Evolutionary conservation across 1,284 basidiomycete species (phyloP).

Genomic region (Coriolopsis trogii): DNA sequence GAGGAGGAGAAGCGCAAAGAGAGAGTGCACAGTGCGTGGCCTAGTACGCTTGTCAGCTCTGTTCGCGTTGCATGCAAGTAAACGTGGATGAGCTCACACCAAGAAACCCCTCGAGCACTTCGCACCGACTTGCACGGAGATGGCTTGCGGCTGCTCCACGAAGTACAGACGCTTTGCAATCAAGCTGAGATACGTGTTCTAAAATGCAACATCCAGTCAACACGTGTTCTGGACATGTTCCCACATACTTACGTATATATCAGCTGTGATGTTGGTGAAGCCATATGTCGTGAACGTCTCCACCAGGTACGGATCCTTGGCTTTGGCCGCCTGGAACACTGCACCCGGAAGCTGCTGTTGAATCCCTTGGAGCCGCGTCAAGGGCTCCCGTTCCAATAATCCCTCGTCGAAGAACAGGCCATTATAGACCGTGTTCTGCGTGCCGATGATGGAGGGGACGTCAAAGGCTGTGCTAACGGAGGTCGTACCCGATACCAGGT

Average conservation of each 20-base stretch:
- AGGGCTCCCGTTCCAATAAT: conserved; percentile 38
- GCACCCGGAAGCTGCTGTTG: conserved; percentile 52
- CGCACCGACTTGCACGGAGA: conserved; percentile 44
- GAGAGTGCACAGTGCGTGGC: too few species aligned
- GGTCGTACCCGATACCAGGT: conserved; percentile 23
- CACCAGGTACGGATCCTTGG: conserved; percentile 39
- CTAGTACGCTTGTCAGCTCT: too few species aligned
- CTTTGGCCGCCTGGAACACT: conserved; percentile 47
- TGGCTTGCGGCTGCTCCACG: conserved; percentile 35
- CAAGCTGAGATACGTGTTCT: conserved; percentile 53
- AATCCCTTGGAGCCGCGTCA: conserved; percentile 42
- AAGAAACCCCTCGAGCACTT: conserved; percentile 49
- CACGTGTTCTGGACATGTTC: too few species aligned
- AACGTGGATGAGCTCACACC: conserved; percentile 36
- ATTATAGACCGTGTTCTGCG: conserved; percentile 45
- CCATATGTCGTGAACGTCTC: conserved; percentile 41
- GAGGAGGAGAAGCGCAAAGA: neutral
- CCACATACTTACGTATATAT: conserved; percentile 48
- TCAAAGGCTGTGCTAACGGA: too few species aligned
- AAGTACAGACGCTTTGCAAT: conserved; percentile 55
- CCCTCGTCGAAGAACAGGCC: conserved; percentile 47
- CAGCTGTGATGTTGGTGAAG: conserved; percentile 42
- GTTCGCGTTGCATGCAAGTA: too few species aligned
- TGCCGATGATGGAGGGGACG: conserved; percentile 34
- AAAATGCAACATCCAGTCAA: too few species aligned